Conservation (phyloP, 2,329 filamentous ascomycete species). For the Dactylellina drechsleri region DNA sequence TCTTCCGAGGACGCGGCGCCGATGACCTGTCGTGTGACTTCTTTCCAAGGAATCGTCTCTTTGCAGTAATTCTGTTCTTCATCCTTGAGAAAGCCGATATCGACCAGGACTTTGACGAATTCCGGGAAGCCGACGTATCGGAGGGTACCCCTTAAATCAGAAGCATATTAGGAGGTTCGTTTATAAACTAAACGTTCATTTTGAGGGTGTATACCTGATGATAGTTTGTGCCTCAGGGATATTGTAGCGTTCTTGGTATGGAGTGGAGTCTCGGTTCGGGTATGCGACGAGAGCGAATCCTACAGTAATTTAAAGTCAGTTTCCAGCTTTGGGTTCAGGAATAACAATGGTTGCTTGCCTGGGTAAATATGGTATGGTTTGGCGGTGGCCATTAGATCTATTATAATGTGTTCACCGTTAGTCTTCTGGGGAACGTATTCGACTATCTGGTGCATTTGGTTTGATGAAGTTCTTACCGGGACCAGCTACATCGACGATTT, state of each 20-base stretch:
- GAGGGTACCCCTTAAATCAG: conserved; percentile 70
- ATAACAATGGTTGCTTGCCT: conserved; percentile 59
- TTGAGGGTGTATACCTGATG: conserved; percentile 66
- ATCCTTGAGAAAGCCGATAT: conserved; percentile 84
- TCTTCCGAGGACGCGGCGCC: conserved; percentile 71
- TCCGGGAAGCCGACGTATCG: conserved; percentile 90
- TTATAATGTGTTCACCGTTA: too few relatives aligned
- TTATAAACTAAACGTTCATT: too few relatives aligned
- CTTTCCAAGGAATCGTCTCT: conserved; percentile 74
- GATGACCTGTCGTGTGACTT: conserved; percentile 81
- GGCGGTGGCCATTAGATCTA: conserved; percentile 78
- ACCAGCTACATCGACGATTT: conserved; percentile 70
- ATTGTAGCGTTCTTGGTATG: conserved; percentile 86
- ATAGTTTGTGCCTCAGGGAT: conserved; percentile 93
- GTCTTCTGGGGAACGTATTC: too few relatives aligned
- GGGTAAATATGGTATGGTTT: conserved; percentile 93
- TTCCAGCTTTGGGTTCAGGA: too few relatives aligned
- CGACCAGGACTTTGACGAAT: conserved; percentile 86
- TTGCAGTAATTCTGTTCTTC: conserved; percentile 72
- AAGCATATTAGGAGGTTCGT: too few relatives aligned
- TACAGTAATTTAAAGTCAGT: too few relatives aligned
- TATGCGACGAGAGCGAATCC: conserved; percentile 89
- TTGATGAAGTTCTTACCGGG: conserved; percentile 55
- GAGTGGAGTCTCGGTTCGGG: conserved; percentile 88
- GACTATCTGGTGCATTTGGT: too few relatives aligned